Base-by-base conservation (phyloP, 441 rosid genomes). In the Sinapis alba region DNA sequence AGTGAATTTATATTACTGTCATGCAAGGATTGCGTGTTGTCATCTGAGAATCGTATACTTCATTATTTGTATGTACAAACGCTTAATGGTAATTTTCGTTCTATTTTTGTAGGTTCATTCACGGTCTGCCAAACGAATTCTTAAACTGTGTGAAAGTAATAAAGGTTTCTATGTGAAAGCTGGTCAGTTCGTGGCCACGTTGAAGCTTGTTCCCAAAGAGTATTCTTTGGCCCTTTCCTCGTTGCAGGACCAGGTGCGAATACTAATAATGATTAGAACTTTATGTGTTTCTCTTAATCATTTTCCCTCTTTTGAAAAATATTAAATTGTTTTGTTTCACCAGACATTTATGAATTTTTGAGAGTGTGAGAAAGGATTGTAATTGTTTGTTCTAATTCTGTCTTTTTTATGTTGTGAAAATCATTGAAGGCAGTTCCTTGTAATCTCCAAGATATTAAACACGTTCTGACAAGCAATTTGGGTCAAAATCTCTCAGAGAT, bases 101-200 rank as follows among this genome's bases (percentile, higher is more conserved):
- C 32, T 4, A 21, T 51, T 66, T n/a, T 62, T n/a, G 30, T 72
- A 91, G 97, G 89, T 94, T 80, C 97, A 94, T 82, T 74, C 86
- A 38, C 89, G 97, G 36, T 94, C 97, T 0, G 97, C 98, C 3
- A 83, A 78, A 79, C 83, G 97, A 78, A 80, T 94, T 72, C 83
- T 80, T 53, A 79, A 83, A 72, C 79, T 92, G 41, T 94, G 98
- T 79, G 92, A 92, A 80, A 81, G 77, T 34, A 94, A 92, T 69
- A 94, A 84, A 85, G 97, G 97, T 38, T 90, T 94, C 80, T 94
- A 90, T 66, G 85, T 88, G 72, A 94, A 94, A 88, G 98, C 98
- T 28, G 98, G 97, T 43, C 98, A 94, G 76, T 94, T 90, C 81
- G 90, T 90, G 65, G 87, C 93, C 47, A 84, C 97, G 16, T 26